A percentile compares a stretch with the other conserved stretches of the same genome.
Conservation (phyloP, 768 basidiomycete genomes). For the Cyclocybe cylindracea region DNA sequence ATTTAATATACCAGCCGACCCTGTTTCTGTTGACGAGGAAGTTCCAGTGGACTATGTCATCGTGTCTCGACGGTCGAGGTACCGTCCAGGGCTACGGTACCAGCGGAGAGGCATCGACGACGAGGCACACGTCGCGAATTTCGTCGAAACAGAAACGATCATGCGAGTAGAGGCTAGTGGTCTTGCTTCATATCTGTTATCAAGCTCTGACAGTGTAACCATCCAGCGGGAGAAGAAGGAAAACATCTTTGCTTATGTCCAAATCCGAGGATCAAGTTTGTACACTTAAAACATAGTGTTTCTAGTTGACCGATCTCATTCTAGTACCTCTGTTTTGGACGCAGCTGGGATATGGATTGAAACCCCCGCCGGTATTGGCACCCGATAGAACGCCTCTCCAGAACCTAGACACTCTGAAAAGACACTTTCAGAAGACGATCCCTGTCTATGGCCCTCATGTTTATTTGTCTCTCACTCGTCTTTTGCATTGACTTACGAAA, state of each 20-base stretch:
- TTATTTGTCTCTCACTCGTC: conserved; percentile 5
- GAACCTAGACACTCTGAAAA: conserved; percentile 65
- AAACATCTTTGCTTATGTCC: conserved; percentile 87
- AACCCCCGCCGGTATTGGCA: conserved; percentile 81
- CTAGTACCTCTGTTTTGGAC: conserved; percentile 93
- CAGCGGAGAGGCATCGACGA: conserved; percentile 95
- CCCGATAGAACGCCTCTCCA: conserved; percentile 74
- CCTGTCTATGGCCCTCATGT: conserved; percentile 81
- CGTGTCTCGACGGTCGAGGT: conserved; percentile 82
- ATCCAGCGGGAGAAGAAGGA: conserved; percentile 67
- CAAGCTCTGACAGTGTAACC: too few relatives aligned
- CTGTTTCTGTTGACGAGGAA: conserved; percentile 42
- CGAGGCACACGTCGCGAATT: conserved; percentile 91
- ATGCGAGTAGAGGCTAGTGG: conserved; percentile 72
- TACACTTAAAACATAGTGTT: neutral
- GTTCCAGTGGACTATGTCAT: conserved; percentile 74
- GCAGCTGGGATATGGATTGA: conserved; percentile 83
- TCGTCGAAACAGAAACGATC: conserved; percentile 93
- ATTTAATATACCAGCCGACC: conserved; percentile 61
- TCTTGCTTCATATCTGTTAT: neutral
- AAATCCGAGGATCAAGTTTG: conserved; percentile 90
- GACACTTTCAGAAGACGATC: conserved; percentile 71
- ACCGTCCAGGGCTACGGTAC: conserved; percentile 91
- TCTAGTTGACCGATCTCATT: conserved; percentile 10
- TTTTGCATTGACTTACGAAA: neutral